A percentile compares a stretch with the other conserved stretches of the same genome.
phyloP scores from a whole-genome alignment of 2,329 filamentous ascomycete genomes.

The Coniochaeta sp. region DNA sequence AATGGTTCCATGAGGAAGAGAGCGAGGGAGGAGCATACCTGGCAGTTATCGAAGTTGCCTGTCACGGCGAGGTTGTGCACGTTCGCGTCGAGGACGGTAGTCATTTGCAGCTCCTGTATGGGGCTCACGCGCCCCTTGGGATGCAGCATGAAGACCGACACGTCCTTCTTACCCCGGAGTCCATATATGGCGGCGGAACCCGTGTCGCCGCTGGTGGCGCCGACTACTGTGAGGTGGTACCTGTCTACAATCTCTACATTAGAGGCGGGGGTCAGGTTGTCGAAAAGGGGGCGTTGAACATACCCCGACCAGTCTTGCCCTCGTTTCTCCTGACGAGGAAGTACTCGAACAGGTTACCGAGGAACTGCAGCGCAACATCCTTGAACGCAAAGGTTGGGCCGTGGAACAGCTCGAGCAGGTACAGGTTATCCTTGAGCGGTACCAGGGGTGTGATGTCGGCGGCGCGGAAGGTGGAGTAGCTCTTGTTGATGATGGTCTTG shows the following conservation, averaged over 20 bases:
- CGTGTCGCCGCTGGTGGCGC: constrained; percentile 78
- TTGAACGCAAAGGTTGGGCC: constrained; percentile 95
- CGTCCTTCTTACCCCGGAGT: constrained; percentile 89
- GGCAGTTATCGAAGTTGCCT: constrained; percentile 94
- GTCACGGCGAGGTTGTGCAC: constrained; percentile 87
- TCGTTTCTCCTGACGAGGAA: constrained; percentile 69
- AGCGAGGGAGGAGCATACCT: constrained; percentile 42
- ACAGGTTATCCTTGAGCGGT: constrained; percentile 70
- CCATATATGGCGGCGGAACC: constrained; percentile 96
- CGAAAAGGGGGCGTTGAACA: background rate
- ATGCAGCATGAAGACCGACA: constrained; percentile 90
- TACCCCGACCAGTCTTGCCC: constrained; percentile 53
- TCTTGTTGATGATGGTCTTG: constrained; percentile 73
- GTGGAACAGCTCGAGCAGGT: constrained; percentile 92
- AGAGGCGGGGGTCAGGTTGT: constrained; percentile 11
- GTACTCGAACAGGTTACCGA: constrained; percentile 95
- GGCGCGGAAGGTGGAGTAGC: constrained; percentile 83
- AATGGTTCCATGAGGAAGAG: background rate
- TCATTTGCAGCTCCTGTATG: constrained; percentile 96
- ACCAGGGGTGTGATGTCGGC: constrained; percentile 72
- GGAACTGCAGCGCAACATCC: constrained; percentile 85
- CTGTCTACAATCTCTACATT: constrained; percentile 37
- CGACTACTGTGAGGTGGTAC: constrained; percentile 79
- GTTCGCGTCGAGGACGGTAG: constrained; percentile 81
- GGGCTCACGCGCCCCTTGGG: constrained; percentile 86